These are phyloP conservation scores for Fusarium nisikadoi DNA, from an alignment of 2,329 filamentous ascomycete species.

Conservation along the genomic window DNA sequence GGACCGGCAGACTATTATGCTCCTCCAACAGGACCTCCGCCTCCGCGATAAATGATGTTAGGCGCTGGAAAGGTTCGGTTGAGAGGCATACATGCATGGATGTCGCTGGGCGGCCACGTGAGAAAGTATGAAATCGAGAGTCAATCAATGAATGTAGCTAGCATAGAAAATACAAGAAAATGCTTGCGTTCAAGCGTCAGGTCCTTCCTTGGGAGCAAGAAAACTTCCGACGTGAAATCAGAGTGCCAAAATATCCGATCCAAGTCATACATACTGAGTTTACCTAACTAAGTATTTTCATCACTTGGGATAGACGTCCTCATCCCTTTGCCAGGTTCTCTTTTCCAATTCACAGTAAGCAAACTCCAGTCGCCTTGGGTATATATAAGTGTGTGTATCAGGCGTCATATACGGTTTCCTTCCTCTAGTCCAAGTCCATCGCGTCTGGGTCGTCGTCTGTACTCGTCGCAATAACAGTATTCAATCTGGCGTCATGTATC, in stretches of 20 bases:
- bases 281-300: no score
- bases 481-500: conserved; percentile 18
- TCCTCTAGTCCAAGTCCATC: conserved; percentile 72
- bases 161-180: conserved; percentile 28
- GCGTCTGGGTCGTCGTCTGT: conserved; percentile 64
- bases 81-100: not conserved
- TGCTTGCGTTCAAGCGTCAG: not conserved
- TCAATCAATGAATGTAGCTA: conserved; percentile 18
- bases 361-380: conserved; percentile 44
- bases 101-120: conserved; percentile 3
- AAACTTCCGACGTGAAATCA: no score
- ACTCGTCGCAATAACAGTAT: conserved; percentile 17
- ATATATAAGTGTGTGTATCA: conserved; percentile 28
- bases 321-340: not conserved
- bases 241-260: no score
- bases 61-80: not conserved
- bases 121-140: conserved; percentile 28
- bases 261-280: no score
- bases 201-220: no score
- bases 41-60: conserved; percentile 25
- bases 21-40: conserved; percentile 59
- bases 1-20: conserved; percentile 49
- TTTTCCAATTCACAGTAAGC: conserved; percentile 3
- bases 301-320: no score
- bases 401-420: not conserved